A percentile compares a stretch with the other conserved stretches of the same genome.
These are phyloP conservation scores for Colletotrichum higginsianum DNA, from an alignment of 2,329 filamentous ascomycete genomes.

Conservation along the genomic window DNA sequence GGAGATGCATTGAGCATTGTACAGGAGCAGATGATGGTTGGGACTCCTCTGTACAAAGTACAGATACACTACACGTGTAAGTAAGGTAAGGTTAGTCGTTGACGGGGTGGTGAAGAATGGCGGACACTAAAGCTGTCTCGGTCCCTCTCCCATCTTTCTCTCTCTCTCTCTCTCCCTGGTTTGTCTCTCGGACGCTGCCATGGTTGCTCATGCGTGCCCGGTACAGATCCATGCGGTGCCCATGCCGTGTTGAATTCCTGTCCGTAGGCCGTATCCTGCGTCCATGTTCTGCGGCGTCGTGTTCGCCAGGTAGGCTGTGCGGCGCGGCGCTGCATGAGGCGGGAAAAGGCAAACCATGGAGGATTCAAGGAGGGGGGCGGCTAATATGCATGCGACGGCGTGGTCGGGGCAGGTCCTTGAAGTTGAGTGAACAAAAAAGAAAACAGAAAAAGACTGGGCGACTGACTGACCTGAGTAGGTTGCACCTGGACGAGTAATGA, in stretches of 20 bases:
- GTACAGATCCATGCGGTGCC: not conserved
- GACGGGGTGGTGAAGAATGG: not conserved
- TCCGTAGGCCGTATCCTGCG: slow-evolving; percentile 1
- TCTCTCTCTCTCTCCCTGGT: no score
- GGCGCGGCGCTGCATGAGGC: slow-evolving; percentile 19
- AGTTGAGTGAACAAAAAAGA: not conserved
- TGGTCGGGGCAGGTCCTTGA: slow-evolving; percentile 8
- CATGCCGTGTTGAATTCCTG: not conserved
- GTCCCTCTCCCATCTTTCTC: not conserved
- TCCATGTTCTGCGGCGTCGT: not conserved
- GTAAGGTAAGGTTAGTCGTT: no score
- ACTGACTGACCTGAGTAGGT: not conserved
- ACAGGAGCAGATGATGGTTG: not conserved
- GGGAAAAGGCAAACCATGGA: not conserved
- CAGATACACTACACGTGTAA: no score
- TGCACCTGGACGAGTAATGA: not conserved
- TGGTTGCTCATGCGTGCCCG: not conserved
- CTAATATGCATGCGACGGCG: slow-evolving; percentile 17
- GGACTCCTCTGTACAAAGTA: no score
- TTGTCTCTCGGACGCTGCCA: slow-evolving; percentile 1
- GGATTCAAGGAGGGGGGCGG: not conserved
- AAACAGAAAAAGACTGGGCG: not conserved
- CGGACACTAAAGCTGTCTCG: not conserved
- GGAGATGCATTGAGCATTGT: not conserved
- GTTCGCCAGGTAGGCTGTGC: slow-evolving; percentile 4